Evolutionary conservation across 306 rosid genomes (phyloP).

Genomic region (Prunus persica): DNA sequence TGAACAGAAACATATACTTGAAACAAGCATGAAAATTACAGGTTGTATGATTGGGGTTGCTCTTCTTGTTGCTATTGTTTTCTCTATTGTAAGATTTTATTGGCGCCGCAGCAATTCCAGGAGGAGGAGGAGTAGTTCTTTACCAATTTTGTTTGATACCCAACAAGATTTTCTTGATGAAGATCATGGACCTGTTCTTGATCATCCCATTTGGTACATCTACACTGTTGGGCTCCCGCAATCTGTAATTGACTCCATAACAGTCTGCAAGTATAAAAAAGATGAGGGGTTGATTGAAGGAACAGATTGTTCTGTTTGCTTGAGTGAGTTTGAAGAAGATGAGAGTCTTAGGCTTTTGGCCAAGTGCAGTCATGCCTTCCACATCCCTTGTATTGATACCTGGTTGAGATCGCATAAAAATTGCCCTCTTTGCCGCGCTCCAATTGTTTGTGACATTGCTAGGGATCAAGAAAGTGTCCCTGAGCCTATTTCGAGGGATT

Average conservation of each 20-base stretch:
- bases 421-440: conserved; percentile 53
- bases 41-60: conserved; percentile 20
- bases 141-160: conserved; percentile 36
- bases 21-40: neutral
- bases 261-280: conserved; percentile 46
- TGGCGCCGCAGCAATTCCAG: conserved; percentile 25
- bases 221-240: conserved; percentile 59
- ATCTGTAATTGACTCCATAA: conserved; percentile 62
- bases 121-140: conserved; percentile 1
- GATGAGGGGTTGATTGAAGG: conserved; percentile 61
- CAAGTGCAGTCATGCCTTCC: conserved; percentile 68
- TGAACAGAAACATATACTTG: neutral
- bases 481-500: conserved; percentile 21
- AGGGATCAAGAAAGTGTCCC: conserved; percentile 2
- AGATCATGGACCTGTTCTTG: conserved; percentile 25
- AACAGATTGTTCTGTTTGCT: conserved; percentile 75
- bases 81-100: conserved; percentile 12
- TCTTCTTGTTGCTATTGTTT: conserved; percentile 10
- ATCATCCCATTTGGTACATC: conserved; percentile 63
- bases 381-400: conserved; percentile 41
- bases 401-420: conserved; percentile 49
- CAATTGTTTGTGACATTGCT: conserved; percentile 31
- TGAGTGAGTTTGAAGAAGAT: conserved; percentile 62
- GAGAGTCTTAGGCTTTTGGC: conserved; percentile 68
- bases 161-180: conserved; percentile 36